Base-by-base conservation (phyloP, 2,329 filamentous ascomycete genomes). In the Cordyceps cateniannulata region DNA sequence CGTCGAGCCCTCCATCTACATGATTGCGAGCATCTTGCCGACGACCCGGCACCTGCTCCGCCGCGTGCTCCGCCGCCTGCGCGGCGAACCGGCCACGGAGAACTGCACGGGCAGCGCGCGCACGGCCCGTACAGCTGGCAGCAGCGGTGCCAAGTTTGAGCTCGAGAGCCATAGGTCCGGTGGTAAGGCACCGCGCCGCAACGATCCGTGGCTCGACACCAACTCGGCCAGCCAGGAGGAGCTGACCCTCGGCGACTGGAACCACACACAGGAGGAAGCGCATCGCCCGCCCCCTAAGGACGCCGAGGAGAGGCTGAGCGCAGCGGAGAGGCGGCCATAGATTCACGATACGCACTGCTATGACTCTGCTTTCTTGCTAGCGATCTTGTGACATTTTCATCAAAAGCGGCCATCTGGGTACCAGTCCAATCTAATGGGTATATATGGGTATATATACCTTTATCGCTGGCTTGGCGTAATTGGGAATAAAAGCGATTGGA, bases 1-100 rank as follows among this genome's bases (percentile, higher is more conserved):
- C 42, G 62, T 63, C 62, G 62, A 63, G 45, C 62, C 62, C 22
- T 61, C 58, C 16, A 63, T 61, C 27, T 63, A 63, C 57, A 63
- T 63, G 62, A 61, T 63, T 35, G 62, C 62, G 9, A 63, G 62
- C 22, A 63, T 63, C 27, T 40, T 63, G 5, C 62, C 62, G 16
- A 63, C 62, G 5, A 58, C 62, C 14, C 52, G 62, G 9, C 62
- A 63, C 35, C 48, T 63, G 18, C 48, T 48, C 47, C 58, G 62
- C 16, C 58, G 58, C n/a, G 3, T 60, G 38, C 57, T 38, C n/a
- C 38, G 53, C 3, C 40, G 29, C 14, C 14, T 45, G 53, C 27
- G 53, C 14, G 35, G 40, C 35, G 25, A 20, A 16, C 25, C 47
- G 10, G 12, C 45, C 45, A 25, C 24, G 5, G 5, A 18, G 16